These are phyloP conservation scores for Panicum miliaceum DNA, from an alignment of 176 grass and related monocot species.

Conservation along the genomic window DNA sequence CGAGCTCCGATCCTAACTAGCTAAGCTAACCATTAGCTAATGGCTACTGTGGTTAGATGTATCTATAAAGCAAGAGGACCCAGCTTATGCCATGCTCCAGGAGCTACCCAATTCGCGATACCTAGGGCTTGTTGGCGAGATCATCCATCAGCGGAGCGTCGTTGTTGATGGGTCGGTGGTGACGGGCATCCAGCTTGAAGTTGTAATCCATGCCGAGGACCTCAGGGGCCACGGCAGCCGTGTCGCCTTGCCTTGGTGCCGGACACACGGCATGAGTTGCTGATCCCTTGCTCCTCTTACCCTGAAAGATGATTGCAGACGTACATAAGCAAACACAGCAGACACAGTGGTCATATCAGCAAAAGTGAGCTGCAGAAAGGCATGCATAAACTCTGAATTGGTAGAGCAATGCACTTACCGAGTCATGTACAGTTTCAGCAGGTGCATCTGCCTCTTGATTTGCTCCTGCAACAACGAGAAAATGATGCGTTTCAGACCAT, in stretches of 20 bases:
- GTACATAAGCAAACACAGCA: not conserved
- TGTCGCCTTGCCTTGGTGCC: not conserved
- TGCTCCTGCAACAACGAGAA: slow-evolving; percentile 29
- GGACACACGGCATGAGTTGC: slow-evolving; percentile 8
- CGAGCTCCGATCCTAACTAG: not conserved
- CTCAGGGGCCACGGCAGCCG: slow-evolving; percentile 23
- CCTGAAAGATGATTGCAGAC: slow-evolving; percentile 2
- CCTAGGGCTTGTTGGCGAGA: slow-evolving; percentile 41
- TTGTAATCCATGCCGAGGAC: slow-evolving; percentile 60
- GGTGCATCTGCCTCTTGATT: slow-evolving; percentile 10
- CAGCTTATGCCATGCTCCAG: slow-evolving; percentile 29
- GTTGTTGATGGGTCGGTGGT: slow-evolving; percentile 68
- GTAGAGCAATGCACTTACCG: slow-evolving; percentile 5
- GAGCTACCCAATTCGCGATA: not conserved
- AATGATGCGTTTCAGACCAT: not conserved
- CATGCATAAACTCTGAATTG: not conserved
- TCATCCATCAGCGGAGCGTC: slow-evolving; percentile 40
- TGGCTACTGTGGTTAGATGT: slow-evolving; percentile 32
- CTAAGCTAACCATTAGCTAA: slow-evolving; percentile 16
- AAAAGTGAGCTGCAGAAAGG: not conserved
- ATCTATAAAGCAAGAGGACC: not conserved
- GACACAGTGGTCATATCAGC: too few species aligned
- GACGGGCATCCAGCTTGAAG: not conserved
- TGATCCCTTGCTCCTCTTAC: slow-evolving; percentile 6
- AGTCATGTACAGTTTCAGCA: slow-evolving; percentile 38